Percentiles rank a stretch among this genome's conserved stretches.
phyloP scores from a whole-genome alignment of 139 green algal species.

The Chlamydomonas schloesseri region DNA sequence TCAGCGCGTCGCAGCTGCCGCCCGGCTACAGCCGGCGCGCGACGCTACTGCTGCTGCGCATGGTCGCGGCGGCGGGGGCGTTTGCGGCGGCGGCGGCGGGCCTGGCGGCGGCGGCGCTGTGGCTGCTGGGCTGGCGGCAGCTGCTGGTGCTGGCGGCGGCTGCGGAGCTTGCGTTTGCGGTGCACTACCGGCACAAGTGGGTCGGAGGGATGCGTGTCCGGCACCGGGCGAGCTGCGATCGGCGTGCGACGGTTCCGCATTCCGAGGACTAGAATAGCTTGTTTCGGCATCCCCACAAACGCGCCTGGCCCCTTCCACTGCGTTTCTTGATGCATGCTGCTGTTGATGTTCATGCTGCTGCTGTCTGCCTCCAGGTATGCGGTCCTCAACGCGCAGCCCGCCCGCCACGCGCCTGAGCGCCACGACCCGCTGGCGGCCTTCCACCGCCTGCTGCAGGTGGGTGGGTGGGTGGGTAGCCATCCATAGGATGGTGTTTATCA shows the following conservation, averaged over 20 bases:
- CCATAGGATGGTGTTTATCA: too few species aligned
- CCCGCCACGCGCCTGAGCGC: conserved; percentile 5
- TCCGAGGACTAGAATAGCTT: neutral
- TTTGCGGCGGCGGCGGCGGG: neutral
- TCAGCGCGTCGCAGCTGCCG: conserved; percentile 6
- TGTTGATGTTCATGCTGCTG: neutral
- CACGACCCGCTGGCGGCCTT: conserved; percentile 31
- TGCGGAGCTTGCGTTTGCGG: conserved; percentile 4
- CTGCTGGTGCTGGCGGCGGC: neutral
- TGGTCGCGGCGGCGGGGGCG: neutral
- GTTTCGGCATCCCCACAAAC: too few species aligned
- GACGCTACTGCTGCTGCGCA: neutral
- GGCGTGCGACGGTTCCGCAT: neutral
- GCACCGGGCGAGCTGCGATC: too few species aligned
- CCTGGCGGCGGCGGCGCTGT: neutral
- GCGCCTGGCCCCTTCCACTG: too few species aligned
- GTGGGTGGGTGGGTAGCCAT: too few species aligned
- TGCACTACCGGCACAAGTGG: conserved; percentile 33
- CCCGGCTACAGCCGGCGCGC: conserved; percentile 3
- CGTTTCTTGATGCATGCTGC: neutral
- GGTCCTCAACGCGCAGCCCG: conserved; percentile 29
- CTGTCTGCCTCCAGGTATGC: neutral
- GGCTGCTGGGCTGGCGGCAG: neutral
- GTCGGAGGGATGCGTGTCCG: too few species aligned
- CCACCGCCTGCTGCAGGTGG: conserved; percentile 35